Evolutionary conservation across 1,284 basidiomycete species (phyloP), one percentile per base, ranked within the genome.

Genomic region (Xerocomus subilludens): DNA sequence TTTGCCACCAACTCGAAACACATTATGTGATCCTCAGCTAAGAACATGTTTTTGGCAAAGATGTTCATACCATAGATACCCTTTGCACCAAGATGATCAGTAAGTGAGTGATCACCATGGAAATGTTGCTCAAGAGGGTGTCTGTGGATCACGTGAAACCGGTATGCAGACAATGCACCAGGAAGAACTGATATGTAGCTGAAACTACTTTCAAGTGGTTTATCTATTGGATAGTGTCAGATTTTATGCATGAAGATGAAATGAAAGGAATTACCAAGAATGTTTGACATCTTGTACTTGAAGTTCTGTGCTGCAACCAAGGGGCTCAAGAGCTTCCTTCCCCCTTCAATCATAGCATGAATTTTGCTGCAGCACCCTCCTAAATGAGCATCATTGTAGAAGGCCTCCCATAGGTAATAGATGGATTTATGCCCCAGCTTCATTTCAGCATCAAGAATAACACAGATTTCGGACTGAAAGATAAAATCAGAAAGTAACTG

Each of bases 41-140:
- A 91, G 87, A 95, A 95, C 94, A 95, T 97, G 88, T 97, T 97
- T 86, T 95, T 95, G 49, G 95, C 97, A 87, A 99, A 99, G 80
- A 99, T 99, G 84, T 94, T 94, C 98, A 99, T 99, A 49, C 97
- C 96, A 78, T 98, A 93, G 72, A 98, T 94, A 86, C 97, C 98
- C 86, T 98, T 98, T 58, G 92, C 89, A 30, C 97, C 98, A 51
- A 98, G 90, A 70, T 97, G 92, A 78, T 97, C 96, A 30, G 97
- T 96, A 80, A 97, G 86, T 2, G 95, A 96, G 84, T 98, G 97
- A 83, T 99, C 98, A 79, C 98, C 98, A 81, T 99, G 97, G 89
- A 99, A 99, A 87, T 99, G 99, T 84, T 99, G 97, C 81, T 98
- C 94, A 36, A 99, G 89, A 10, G 98, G 97, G 18, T 95, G 89